A percentile compares a stretch with the other conserved stretches of the same genome.
phyloP scores from a whole-genome alignment of 306 rosid genomes.

The Dalbergia cultrata region DNA sequence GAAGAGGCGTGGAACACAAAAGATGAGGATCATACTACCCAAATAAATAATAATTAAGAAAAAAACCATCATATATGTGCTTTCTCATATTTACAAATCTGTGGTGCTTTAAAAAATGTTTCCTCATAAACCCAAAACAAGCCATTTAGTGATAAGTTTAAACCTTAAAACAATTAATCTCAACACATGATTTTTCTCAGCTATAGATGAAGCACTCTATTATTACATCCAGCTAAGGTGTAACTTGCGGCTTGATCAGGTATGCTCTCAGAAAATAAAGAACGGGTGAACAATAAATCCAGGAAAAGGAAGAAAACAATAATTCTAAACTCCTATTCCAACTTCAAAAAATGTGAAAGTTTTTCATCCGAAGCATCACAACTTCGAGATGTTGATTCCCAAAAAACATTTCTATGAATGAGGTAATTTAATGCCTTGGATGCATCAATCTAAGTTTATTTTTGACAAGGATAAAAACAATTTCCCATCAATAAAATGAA shows the following conservation, averaged over 20 bases:
- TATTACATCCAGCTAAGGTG: too few relatives aligned
- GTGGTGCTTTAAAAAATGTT: too few relatives aligned
- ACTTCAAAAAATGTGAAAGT: too few relatives aligned
- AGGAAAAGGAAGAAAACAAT: too few relatives aligned
- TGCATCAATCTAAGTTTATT: neutral
- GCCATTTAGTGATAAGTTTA: too few relatives aligned
- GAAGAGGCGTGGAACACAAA: neutral
- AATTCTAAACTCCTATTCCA: too few relatives aligned
- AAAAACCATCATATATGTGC: neutral
- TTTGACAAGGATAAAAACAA: conserved; percentile 20
- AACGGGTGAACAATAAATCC: too few relatives aligned
- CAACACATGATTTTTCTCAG: neutral
- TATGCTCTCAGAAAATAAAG: too few relatives aligned
- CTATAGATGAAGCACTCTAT: neutral
- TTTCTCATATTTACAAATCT: neutral
- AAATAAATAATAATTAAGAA: neutral
- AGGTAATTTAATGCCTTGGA: conserved; percentile 20
- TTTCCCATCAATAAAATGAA: neutral
- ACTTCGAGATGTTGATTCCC: neutral
- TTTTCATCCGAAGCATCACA: neutral
- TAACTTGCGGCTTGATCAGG: too few relatives aligned
- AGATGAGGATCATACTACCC: neutral
- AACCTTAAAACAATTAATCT: neutral
- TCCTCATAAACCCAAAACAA: too few relatives aligned
- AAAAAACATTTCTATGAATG: neutral